Evolutionary conservation across 768 basidiomycete genomes (phyloP), one percentile per base, ranked within the genome.

Genomic region (Termitomyces sp.): DNA sequence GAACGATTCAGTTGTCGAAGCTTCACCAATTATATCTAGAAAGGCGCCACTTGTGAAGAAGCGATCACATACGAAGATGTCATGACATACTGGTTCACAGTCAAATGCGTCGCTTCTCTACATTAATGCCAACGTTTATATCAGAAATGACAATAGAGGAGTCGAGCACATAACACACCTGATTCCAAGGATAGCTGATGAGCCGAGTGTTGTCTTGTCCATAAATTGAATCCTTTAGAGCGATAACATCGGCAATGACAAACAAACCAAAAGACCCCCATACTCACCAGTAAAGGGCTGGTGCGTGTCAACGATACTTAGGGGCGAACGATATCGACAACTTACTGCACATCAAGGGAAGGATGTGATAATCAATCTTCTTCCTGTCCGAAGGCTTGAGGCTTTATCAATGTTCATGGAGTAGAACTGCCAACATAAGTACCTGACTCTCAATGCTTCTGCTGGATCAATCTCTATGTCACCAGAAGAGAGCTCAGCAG

Each of bases 191-290:
- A 90, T 88, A 2, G 88, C 82, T 0, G 86, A 65, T 57, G 78
- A 82, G 1, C 86, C 87, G 4, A 89, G 73, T 0, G 88, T 90
- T 0, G 83, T 85, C 71, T 89, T 89, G 61, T 89, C 88, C 85
- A 89, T 89, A 59, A 85, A 89, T 66, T 89, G 87, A n/a, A 90
- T 79, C 81, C 88, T 85, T 58, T 62, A 56, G 12, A 44, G 43
- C 8, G 39, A 33, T 27, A 34, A 27, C 40, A 33, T 53, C 4
- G 32, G 20, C 16, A 27, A 16, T 37, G 9, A 30, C n/a, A 12
- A 5, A n/a, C 13, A 4, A 26, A n/a, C 16, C n/a, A 27, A 16
- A 13, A n/a, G 14, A 4, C 33, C 22, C 37, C 12, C n/a, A 8
- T 24, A 13, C 73, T 34, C 64, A 85, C 83, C 78, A 84, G 62